Conservation (phyloP, 768 basidiomycete species). For the Pleurotus tuoliensis region DNA sequence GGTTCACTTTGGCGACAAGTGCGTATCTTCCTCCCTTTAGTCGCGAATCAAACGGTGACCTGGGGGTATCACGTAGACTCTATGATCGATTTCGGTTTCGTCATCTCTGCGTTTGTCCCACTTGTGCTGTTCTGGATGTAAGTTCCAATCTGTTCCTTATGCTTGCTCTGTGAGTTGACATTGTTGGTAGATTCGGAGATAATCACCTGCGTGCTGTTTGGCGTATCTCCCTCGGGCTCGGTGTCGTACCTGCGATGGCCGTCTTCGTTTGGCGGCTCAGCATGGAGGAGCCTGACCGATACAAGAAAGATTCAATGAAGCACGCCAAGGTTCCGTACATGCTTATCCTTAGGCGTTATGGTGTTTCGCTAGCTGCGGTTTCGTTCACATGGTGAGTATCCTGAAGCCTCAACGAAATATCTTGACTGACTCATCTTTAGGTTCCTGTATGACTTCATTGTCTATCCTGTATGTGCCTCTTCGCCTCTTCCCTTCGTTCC, state of each 20-base stretch:
- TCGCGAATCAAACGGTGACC: slow-evolving; percentile 2
- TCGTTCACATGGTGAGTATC: slow-evolving; percentile 64
- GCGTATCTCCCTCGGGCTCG: slow-evolving; percentile 83
- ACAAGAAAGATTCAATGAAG: slow-evolving; percentile 78
- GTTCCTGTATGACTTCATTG: slow-evolving; percentile 82
- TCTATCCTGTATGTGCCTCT: slow-evolving; percentile 53
- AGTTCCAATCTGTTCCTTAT: slow-evolving; percentile 18
- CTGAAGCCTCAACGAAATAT: neutral
- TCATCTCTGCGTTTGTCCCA: slow-evolving; percentile 75
- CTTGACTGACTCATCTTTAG: slow-evolving; percentile 19
- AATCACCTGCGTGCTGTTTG: slow-evolving; percentile 84
- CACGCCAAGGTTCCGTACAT: slow-evolving; percentile 67
- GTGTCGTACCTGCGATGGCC: slow-evolving; percentile 71
- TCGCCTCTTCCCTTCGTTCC: neutral
- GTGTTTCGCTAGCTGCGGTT: slow-evolving; percentile 68
- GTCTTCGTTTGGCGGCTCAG: slow-evolving; percentile 86
- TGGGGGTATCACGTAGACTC: slow-evolving; percentile 42
- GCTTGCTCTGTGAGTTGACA: neutral
- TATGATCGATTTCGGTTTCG: slow-evolving; percentile 87
- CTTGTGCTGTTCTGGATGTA: slow-evolving; percentile 89
- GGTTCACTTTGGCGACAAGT: slow-evolving; percentile 91
- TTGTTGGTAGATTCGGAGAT: slow-evolving; percentile 54
- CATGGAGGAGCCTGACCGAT: slow-evolving; percentile 78
- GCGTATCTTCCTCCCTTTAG: slow-evolving; percentile 18
- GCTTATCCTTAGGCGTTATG: slow-evolving; percentile 78